phyloP scores from a whole-genome alignment of 306 rosid species.

The Sophora flavescens region DNA sequence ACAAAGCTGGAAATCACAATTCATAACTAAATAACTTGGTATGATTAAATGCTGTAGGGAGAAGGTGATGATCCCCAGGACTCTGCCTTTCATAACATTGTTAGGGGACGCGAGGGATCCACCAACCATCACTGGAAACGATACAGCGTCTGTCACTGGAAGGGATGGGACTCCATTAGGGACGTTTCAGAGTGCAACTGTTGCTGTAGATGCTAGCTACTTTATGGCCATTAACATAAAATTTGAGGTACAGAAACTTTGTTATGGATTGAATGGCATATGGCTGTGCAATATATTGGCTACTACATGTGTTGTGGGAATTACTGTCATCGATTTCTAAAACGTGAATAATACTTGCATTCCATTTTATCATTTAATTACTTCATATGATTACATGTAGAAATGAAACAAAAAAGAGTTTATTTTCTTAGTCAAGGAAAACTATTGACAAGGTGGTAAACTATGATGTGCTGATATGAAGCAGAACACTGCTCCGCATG shows the following conservation, averaged over 20 bases:
- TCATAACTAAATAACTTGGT: background rate
- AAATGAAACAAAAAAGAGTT: background rate
- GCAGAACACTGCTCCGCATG: constrained; percentile 69
- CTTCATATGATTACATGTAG: background rate
- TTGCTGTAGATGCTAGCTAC: constrained; percentile 68
- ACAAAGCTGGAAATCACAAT: background rate
- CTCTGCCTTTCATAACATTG: constrained; percentile 62
- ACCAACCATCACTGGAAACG: constrained; percentile 75
- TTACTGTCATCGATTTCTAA: background rate
- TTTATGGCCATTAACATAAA: constrained; percentile 73
- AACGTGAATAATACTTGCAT: background rate
- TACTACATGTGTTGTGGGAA: background rate
- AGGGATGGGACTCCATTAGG: constrained; percentile 55
- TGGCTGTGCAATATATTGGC: background rate
- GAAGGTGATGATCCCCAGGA: constrained; percentile 61
- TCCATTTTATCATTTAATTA: background rate
- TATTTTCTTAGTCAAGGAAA: background rate
- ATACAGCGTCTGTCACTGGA: constrained; percentile 58
- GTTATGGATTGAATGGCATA: background rate
- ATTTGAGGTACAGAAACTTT: constrained; percentile 62
- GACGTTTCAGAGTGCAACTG: constrained; percentile 74
- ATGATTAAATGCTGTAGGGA: constrained; percentile 56
- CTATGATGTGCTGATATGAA: constrained; percentile 6
- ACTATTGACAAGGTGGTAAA: background rate
- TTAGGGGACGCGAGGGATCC: constrained; percentile 55